Evolutionary conservation across 257 asterid genomes (phyloP), one percentile per base, ranked within the genome.

Genomic region (Fraxinus cuspidata): DNA sequence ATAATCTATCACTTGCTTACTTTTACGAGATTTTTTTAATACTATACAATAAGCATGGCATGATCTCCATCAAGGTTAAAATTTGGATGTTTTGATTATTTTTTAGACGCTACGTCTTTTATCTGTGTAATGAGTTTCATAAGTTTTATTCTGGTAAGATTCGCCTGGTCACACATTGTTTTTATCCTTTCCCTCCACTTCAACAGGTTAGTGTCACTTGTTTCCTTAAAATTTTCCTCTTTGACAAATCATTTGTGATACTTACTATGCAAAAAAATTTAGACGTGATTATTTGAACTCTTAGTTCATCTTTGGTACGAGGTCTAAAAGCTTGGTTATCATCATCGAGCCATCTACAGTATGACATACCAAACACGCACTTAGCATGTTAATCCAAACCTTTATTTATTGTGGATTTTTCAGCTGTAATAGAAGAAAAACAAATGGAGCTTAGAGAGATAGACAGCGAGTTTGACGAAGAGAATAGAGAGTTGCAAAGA

Each of bases 371-470:
- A 56, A 51, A 51, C 1, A 13, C 7, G 65, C 27, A 56, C 12
- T 2, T n/a, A 1, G 23, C 6, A 18, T 56, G 25, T n/a, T 56
- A 56, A 56, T 19, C 25, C 13, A n/a, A 60, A 60, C 68, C 16
- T 60, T 25, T 25, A 2, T 63, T 63, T 27, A 63, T 3, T 63
- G 9, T 63, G 7, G 19, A 25, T 25, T 63, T 51, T 63, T 63
- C 69, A 63, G 69, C 35, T 63, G 5, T 58, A 9, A 58, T 83
- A 77, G 72, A 34, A 42, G 80, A 42, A 28, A 42, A 13, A 9
- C 31, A 44, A 58, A 0, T 4, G 70, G 79, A 81, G 74, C 83
- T 79, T 58, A 65, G 1, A 1, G 65, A 60, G 70, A 42, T 74
- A 28, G 18, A 51, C 21, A 23, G 6, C 40, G 74, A 60, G 10